These are phyloP conservation scores for Cercis canadensis DNA, from an alignment of 306 rosid genomes.

Conservation along the genomic window DNA sequence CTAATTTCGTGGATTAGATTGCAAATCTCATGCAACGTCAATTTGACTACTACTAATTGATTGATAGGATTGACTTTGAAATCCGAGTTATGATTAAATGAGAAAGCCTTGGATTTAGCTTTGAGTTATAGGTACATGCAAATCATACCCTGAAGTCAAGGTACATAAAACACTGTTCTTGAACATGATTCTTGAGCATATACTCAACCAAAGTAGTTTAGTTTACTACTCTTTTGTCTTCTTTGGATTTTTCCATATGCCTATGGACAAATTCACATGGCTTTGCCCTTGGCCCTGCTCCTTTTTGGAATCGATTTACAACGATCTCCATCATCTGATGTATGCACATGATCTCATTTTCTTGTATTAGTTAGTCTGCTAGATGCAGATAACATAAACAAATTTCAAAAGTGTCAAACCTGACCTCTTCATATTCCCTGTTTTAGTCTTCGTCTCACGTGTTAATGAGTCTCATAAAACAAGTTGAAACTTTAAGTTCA, in stretches of 20 bases:
- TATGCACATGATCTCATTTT: neutral
- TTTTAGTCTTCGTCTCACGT: neutral
- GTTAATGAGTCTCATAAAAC: neutral
- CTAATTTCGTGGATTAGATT: neutral
- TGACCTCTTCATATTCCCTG: neutral
- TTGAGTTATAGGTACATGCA: too few species aligned
- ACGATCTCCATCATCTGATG: neutral
- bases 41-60: neutral
- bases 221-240: neutral
- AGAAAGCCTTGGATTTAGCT: too few species aligned
- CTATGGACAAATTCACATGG: neutral
- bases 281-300: conserved; percentile 6
- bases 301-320: conserved; percentile 8
- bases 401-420: conserved; percentile 15
- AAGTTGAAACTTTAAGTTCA: neutral
- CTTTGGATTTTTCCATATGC: neutral
- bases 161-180: neutral
- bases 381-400: neutral
- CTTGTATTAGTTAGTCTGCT: neutral
- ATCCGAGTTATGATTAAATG: conserved; percentile 1
- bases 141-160: neutral
- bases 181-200: too few species aligned
- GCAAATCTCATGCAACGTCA: neutral
- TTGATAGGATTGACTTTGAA: conserved; percentile 10
- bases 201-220: neutral